Percentiles rank a stretch among this genome's conserved stretches.
Evolutionary conservation across 352 stramenopile genomes (phyloP).

Genomic region (Globisporangium spinosum): DNA sequence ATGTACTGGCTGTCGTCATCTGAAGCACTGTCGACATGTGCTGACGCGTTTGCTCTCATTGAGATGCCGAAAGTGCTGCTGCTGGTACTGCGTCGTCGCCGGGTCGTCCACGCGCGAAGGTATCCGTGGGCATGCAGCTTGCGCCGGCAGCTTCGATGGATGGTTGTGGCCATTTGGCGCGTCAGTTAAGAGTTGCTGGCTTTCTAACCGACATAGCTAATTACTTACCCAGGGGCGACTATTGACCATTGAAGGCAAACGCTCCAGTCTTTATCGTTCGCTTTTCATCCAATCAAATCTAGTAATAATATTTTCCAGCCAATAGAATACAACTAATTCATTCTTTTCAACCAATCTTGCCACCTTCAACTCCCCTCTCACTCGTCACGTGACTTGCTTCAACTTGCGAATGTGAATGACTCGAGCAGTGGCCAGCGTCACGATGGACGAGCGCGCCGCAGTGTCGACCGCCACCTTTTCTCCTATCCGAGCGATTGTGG

Average conservation of each 20-base stretch:
- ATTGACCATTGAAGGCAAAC: conserved; percentile 1
- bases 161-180: conserved; percentile 14
- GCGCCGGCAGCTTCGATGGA: conserved; percentile 13
- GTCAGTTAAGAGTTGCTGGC: conserved; percentile 7
- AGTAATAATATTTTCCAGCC: background rate
- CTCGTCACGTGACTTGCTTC: background rate
- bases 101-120: conserved; percentile 6
- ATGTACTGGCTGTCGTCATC: conserved; percentile 6
- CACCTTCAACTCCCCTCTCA: background rate
- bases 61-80: background rate
- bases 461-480: background rate
- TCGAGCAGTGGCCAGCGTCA: background rate
- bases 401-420: background rate
- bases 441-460: background rate
- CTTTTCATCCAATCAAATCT: background rate
- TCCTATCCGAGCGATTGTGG: background rate
- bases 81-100: background rate
- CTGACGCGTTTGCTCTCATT: background rate
- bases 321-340: too few relatives aligned
- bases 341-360: background rate
- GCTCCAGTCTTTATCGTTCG: background rate
- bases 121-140: conserved; percentile 6
- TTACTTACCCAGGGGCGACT: background rate
- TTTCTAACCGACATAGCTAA: background rate
- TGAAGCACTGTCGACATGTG: background rate